Conservation (phyloP, 306 rosid species). For the Bauhinia variegata region DNA sequence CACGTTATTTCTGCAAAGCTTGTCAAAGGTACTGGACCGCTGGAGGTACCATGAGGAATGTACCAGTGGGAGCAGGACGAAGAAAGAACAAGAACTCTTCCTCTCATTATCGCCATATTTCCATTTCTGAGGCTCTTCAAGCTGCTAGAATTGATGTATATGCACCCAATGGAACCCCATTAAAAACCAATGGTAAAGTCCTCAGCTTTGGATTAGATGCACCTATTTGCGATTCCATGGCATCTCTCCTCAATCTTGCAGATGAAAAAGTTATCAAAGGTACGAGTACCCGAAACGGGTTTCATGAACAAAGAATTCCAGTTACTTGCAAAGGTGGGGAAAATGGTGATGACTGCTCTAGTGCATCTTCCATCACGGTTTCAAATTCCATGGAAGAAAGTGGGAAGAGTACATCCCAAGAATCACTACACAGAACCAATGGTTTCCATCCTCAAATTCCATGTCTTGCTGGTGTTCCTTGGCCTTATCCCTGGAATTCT, state of each 20-base stretch:
- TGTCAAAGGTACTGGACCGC: conserved; percentile 98
- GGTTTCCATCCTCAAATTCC: conserved; percentile 67
- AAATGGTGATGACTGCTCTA: conserved; percentile 65
- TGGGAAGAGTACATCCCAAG: conserved; percentile 43
- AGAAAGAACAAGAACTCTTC: conserved; percentile 83
- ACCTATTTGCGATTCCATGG: conserved; percentile 65
- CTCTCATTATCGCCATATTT: conserved; percentile 61
- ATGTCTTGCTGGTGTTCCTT: conserved; percentile 71
- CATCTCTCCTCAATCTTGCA: conserved; percentile 53
- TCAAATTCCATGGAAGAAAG: conserved; percentile 56
- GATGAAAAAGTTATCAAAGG: conserved; percentile 56
- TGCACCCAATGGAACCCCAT: conserved; percentile 50
- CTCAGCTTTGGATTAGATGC: conserved; percentile 72
- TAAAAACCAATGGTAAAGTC: conserved; percentile 63
- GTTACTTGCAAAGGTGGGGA: conserved; percentile 47
- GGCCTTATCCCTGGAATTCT: conserved; percentile 84
- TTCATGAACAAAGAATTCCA: conserved; percentile 42
- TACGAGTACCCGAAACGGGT: conserved; percentile 51
- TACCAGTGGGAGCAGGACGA: conserved; percentile 96
- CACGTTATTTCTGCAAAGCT: conserved; percentile 93
- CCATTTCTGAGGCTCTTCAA: conserved; percentile 77
- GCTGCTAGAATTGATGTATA: conserved; percentile 64
- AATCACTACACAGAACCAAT: conserved; percentile 45
- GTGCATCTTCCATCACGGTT: conserved; percentile 56
- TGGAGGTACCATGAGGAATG: conserved; percentile 93